Evolutionary conservation across 257 asterid species (phyloP).

Genomic region (Rhazya stricta): DNA sequence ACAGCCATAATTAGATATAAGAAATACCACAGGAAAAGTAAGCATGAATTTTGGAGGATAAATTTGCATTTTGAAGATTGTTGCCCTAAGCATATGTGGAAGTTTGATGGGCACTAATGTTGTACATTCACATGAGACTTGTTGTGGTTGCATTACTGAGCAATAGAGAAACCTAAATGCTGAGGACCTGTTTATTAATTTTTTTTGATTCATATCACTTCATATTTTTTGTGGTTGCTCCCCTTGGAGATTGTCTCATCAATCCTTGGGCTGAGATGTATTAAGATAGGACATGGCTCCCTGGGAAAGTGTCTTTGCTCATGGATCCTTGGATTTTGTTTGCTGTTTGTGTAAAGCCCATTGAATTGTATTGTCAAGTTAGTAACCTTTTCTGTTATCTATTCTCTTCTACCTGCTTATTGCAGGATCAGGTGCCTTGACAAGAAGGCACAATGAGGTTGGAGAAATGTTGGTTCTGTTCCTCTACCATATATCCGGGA

Average conservation of each 20-base stretch:
- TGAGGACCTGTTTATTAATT: too few species aligned
- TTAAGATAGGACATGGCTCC: background rate
- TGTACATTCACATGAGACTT: background rate
- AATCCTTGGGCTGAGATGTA: background rate
- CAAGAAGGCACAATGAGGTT: slow-evolving; percentile 54
- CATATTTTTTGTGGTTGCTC: too few species aligned
- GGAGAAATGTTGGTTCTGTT: slow-evolving; percentile 94
- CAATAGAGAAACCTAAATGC: too few species aligned
- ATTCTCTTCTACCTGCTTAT: background rate
- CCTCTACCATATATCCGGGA: slow-evolving; percentile 77
- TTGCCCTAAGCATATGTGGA: background rate
- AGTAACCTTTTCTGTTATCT: background rate
- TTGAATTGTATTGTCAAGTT: background rate
- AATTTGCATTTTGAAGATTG: background rate
- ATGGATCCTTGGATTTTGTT: background rate
- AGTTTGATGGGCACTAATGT: background rate
- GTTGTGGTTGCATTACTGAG: too few species aligned
- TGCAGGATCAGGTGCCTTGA: slow-evolving; percentile 9
- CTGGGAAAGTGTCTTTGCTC: background rate
- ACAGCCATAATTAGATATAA: background rate
- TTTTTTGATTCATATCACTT: too few species aligned
- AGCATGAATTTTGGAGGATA: background rate
- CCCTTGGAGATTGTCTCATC: background rate
- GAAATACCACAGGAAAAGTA: background rate
- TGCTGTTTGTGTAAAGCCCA: background rate